These are phyloP conservation scores for Cyclotella baltica DNA, from an alignment of 108 stramenopile species.

Conservation along the genomic window DNA sequence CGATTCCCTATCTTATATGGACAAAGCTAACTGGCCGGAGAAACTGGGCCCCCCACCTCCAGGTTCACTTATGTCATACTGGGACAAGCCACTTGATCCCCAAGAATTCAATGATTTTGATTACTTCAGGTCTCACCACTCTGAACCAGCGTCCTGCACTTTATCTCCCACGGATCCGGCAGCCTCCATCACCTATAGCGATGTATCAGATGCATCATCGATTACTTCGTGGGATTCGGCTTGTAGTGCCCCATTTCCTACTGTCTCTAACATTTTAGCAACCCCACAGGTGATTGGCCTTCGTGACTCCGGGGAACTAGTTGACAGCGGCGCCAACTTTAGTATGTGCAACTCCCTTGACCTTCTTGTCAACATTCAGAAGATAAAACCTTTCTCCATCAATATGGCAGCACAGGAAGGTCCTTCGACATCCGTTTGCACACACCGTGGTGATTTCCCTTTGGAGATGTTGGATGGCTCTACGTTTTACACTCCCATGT, in stretches of 20 bases:
- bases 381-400: slow-evolving; percentile 7
- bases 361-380: neutral
- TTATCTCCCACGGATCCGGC: no score
- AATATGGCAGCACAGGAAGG: neutral
- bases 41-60: no score
- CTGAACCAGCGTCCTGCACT: no score
- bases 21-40: no score
- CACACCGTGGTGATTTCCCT: neutral
- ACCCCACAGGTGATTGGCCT: neutral
- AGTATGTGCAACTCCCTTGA: neutral
- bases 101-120: no score
- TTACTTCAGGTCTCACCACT: no score
- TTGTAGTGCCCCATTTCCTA: neutral
- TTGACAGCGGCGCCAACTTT: neutral
- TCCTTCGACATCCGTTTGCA: neutral
- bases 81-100: no score
- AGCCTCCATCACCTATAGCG: no score
- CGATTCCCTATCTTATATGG: no score
- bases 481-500: neutral
- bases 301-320: neutral
- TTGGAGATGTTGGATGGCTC: neutral
- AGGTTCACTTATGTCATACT: no score
- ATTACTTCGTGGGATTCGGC: neutral
- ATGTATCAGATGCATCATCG: no score
- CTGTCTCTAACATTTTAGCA: neutral